These are phyloP conservation scores for Paramarasmius palmivorus DNA, from an alignment of 1,284 basidiomycete species.

Conservation along the genomic window DNA sequence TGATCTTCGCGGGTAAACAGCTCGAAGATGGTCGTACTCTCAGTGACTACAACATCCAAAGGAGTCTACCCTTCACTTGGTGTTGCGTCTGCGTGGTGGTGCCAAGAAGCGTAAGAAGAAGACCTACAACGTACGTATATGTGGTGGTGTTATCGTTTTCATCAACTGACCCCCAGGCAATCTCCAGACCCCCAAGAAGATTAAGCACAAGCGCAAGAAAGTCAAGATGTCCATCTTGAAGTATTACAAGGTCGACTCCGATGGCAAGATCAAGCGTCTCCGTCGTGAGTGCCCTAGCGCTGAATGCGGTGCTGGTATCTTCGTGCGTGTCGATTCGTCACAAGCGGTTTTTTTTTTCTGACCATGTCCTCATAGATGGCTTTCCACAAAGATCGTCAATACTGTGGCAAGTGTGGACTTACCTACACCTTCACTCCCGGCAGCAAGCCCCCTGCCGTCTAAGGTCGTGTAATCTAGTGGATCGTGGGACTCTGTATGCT, in stretches of 20 bases:
- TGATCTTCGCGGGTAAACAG: conserved; percentile 99
- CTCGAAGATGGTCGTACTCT: conserved; percentile 93
- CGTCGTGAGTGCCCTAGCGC: conserved; percentile 93
- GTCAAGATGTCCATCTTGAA: conserved; percentile 99
- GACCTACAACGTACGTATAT: conserved; percentile 81
- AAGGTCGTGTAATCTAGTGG: conserved; percentile 24
- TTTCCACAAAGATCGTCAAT: conserved; percentile 94
- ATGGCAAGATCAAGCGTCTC: conserved; percentile 99
- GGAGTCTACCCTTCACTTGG: conserved; percentile 94
- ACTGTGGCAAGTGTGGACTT: conserved; percentile 92
- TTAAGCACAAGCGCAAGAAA: conserved; percentile 99
- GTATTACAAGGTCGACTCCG: conserved; percentile 99
- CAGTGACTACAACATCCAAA: conserved; percentile 93
- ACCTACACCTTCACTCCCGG: conserved; percentile 89
- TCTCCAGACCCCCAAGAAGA: conserved; percentile 94
- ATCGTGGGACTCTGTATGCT: not conserved
- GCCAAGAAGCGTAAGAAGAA: conserved; percentile 99
- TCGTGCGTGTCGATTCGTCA: conserved; percentile 54
- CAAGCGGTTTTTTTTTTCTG: not conserved
- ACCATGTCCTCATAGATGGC: conserved; percentile 64
- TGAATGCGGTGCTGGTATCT: conserved; percentile 94
- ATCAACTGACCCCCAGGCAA: conserved; percentile 11
- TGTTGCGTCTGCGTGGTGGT: conserved; percentile 94
- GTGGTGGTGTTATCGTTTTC: not conserved
- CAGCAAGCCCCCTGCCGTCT: conserved; percentile 71